Percentiles rank a stretch among this genome's conserved stretches.
These are phyloP conservation scores for Diplogelasinospora grovesii DNA, from an alignment of 495 filamentous ascomycete species.

Conservation along the genomic window DNA sequence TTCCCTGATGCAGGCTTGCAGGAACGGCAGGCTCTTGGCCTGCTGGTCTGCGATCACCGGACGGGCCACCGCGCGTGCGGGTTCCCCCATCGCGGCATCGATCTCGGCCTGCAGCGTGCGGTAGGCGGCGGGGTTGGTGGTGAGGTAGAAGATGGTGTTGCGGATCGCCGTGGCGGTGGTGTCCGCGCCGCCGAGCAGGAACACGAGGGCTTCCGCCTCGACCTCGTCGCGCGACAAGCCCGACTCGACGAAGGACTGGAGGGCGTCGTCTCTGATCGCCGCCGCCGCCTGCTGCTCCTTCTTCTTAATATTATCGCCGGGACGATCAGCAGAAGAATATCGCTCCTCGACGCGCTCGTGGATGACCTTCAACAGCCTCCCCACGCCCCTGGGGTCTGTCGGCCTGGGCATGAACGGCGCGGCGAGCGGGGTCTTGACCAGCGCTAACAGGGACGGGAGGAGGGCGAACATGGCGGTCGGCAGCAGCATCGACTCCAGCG, in stretches of 20 bases:
- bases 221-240: constrained; percentile 9
- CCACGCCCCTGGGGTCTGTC: neutral
- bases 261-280: too few species aligned
- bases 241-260: constrained; percentile 13
- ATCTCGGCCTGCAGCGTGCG: constrained; percentile 44
- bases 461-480: neutral
- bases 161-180: constrained; percentile 48
- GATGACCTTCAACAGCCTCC: constrained; percentile 4
- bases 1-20: constrained; percentile 42
- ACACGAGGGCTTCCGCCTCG: constrained; percentile 14
- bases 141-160: constrained; percentile 43
- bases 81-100: constrained; percentile 33
- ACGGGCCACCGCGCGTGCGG: neutral
- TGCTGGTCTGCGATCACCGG: constrained; percentile 9
- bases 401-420: constrained; percentile 4
- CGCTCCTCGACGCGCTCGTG: constrained; percentile 7
- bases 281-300: too few species aligned
- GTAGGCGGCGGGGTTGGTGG: constrained; percentile 33
- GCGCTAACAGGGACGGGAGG: neutral
- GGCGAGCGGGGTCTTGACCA: neutral
- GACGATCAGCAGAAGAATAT: neutral
- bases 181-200: constrained; percentile 45
- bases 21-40: constrained; percentile 36
- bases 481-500: constrained; percentile 7
- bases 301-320: neutral